These are phyloP conservation scores for Diaporthe sp. DNA, from an alignment of 2,329 filamentous ascomycete species.

Conservation along the genomic window DNA sequence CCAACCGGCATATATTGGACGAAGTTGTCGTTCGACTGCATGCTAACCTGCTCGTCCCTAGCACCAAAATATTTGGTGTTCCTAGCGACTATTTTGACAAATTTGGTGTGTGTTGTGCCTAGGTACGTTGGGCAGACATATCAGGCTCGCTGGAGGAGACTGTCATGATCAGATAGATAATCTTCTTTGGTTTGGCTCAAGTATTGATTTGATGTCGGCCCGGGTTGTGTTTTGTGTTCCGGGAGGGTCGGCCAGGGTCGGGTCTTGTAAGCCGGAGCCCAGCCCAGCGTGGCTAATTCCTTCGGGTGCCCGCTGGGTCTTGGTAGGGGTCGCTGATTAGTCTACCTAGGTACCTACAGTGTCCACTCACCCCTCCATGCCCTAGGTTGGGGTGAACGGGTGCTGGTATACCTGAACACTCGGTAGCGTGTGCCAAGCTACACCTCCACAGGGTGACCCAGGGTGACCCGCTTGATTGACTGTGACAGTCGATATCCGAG, in stretches of 20 bases:
- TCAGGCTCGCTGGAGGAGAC: background rate
- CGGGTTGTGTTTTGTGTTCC: background rate
- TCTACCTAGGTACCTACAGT: no score
- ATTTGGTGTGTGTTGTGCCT: background rate
- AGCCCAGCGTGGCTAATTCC: background rate
- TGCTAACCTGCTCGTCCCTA: background rate
- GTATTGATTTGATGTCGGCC: background rate
- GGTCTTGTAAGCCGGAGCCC: background rate
- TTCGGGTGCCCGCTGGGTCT: background rate
- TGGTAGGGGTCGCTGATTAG: no score
- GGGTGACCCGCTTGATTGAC: constrained; percentile 2
- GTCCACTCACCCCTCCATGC: background rate
- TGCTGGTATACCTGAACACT: background rate
- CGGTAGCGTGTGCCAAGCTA: constrained; percentile 14
- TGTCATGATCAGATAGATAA: background rate
- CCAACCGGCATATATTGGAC: no score
- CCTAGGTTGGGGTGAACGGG: background rate
- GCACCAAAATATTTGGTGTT: background rate
- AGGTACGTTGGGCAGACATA: background rate
- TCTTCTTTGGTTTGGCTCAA: background rate
- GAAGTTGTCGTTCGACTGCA: background rate
- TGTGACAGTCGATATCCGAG: background rate
- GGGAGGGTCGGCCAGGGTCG: background rate
- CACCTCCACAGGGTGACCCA: constrained; percentile 7
- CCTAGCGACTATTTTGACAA: background rate